Conservation (phyloP, 2,329 filamentous ascomycete species). For the Ceratocystis destructans region DNA sequence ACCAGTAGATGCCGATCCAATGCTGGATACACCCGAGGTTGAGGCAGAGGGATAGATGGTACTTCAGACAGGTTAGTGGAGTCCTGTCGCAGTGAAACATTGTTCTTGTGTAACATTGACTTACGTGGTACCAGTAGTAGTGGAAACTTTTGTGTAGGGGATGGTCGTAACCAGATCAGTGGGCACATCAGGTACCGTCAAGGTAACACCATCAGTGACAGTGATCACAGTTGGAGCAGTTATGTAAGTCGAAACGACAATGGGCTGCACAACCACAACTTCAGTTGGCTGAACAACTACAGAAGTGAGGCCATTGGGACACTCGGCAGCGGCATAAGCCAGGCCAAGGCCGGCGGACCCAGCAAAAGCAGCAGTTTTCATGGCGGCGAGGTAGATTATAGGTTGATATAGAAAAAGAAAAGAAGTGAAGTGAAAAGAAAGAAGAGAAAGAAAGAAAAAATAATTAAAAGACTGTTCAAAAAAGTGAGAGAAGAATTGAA, state of each 20-base stretch:
- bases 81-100: not conserved
- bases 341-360: conserved; percentile 15
- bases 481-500: conserved; percentile 5
- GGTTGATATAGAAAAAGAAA: not conserved
- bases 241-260: conserved; percentile 12
- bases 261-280: conserved; percentile 1
- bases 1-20: not conserved
- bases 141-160: conserved; percentile 11
- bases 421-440: not conserved
- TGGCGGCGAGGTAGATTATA: not conserved
- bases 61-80: not conserved
- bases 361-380: conserved; percentile 15
- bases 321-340: conserved; percentile 13
- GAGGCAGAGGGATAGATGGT: not conserved
- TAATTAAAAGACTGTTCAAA: not conserved
- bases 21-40: not conserved
- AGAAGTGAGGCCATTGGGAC: conserved; percentile 10
- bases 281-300: conserved; percentile 14
- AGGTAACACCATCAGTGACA: conserved; percentile 8
- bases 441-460: not conserved
- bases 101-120: not conserved
- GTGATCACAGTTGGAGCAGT: conserved; percentile 14
- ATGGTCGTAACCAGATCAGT: conserved; percentile 14
- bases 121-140: conserved; percentile 13
- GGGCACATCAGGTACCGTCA: conserved; percentile 12